Conservation (phyloP, 345 rosid species). For the Linum tenue region DNA sequence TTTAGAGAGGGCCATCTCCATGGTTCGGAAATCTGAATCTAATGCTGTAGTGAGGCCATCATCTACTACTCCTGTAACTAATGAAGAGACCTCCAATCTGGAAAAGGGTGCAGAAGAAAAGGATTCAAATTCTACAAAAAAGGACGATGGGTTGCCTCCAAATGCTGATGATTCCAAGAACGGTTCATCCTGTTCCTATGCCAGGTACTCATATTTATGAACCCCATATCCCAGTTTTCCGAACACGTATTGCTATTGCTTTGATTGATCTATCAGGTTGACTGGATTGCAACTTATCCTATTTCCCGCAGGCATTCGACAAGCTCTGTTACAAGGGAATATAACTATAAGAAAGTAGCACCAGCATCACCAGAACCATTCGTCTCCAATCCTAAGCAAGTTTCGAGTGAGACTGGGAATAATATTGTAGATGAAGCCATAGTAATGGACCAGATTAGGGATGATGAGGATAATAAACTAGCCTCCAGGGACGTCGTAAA, state of each 20-base stretch:
- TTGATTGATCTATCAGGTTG: not conserved
- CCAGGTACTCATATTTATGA: conserved; percentile 26
- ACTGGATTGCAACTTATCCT: not conserved
- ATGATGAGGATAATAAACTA: conserved; percentile 7
- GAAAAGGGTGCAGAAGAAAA: conserved; percentile 16
- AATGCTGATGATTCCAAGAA: conserved; percentile 22
- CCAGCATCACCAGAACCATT: conserved; percentile 42
- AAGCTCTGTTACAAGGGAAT: conserved; percentile 39
- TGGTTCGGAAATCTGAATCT: conserved; percentile 37
- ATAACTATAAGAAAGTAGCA: conserved; percentile 44
- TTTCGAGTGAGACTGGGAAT: conserved; percentile 3
- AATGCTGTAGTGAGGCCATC: conserved; percentile 19
- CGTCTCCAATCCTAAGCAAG: conserved; percentile 17
- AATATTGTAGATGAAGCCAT: conserved; percentile 4
- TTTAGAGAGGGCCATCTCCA: conserved; percentile 53
- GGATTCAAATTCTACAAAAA: conserved; percentile 15
- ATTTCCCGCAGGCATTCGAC: conserved; percentile 30
- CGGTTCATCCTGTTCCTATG: conserved; percentile 17
- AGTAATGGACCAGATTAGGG: not conserved
- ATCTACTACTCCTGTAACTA: conserved; percentile 13
- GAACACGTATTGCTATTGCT: not conserved
- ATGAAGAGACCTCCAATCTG: conserved; percentile 25
- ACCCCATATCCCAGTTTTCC: not conserved
- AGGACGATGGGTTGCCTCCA: conserved; percentile 15
- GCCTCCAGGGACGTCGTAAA: not conserved